Evolutionary conservation across 257 asterid species (phyloP), one percentile per base, ranked within the genome.

Genomic region (Nicotiana undulata): DNA sequence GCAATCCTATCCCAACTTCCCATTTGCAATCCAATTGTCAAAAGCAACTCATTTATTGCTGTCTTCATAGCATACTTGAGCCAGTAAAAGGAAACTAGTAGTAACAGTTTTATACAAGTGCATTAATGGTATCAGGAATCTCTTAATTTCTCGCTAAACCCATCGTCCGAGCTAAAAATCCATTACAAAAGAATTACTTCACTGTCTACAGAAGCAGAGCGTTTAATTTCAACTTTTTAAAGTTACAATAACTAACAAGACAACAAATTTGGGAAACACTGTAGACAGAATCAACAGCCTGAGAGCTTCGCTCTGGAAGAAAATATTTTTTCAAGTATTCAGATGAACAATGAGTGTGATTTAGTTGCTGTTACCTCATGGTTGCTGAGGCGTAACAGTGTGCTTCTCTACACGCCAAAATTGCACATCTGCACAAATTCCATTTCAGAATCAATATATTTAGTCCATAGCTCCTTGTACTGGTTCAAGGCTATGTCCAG

Each of bases 381-480:
- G 61, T 40, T 17, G 85, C 46, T 75, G 79, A 20, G 75, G 86
- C 81, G 72, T 76, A 37, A 59, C 40, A 20, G 80, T 16, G 81
- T 81, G 82, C 81, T 82, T 40, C 81, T 84, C 88, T 86, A 95
- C 93, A 95, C 89, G 83, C 99, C 99, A 79, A 95, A 95, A 87
- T 95, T 95, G 98, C 99, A 95, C 96, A 89, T 90, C 87, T 93
- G 99, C 91, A 95, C 90, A 79, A 88, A 95, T 81, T 92, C 95
- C 98, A 95, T 91, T 76, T 95, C 98, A 53, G 89, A 90, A 81
- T 95, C 98, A 44, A 95, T 91, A 81, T 95, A 93, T 86, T 93
- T 95, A 13, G 96, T 95, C 99, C 99, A 95, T 29, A 95, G 93
- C 79, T 89, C 89, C 91, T 95, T 95, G 88, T 92, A 95, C 40